Percentiles rank a stretch among this genome's conserved stretches.
These are phyloP conservation scores for Atractiella rhizophila DNA, from an alignment of 768 basidiomycete species.

Conservation along the genomic window DNA sequence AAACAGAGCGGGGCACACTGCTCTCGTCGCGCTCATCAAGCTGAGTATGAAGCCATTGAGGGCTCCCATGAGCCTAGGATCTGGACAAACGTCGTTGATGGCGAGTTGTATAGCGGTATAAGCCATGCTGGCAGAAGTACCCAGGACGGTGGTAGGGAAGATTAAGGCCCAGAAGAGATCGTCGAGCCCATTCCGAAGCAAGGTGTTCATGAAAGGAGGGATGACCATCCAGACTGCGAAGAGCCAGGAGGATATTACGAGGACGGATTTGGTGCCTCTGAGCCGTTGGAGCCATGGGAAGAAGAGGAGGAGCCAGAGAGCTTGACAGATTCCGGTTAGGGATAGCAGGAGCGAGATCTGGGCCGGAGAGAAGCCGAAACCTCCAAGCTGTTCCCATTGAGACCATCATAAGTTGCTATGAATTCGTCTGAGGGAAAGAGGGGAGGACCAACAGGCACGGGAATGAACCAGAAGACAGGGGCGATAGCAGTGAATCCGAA, in stretches of 20 bases:
- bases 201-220: not conserved
- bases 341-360: constrained; percentile 4
- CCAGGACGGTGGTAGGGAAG: not conserved
- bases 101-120: constrained; percentile 1
- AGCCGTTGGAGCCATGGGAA: not conserved
- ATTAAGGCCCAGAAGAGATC: constrained; percentile 4
- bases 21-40: no score
- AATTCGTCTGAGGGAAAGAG: not conserved
- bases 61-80: not conserved
- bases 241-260: not conserved
- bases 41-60: no score
- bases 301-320: constrained; percentile 2
- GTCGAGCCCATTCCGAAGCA: not conserved
- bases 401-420: not conserved
- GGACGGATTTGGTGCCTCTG: not conserved
- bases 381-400: not conserved
- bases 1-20: no score
- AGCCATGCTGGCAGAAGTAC: constrained; percentile 1
- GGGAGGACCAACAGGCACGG: not conserved
- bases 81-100: constrained; percentile 4
- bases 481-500: not conserved
- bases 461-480: constrained; percentile 2
- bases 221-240: not conserved
- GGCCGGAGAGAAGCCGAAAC: not conserved
- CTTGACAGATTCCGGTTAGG: constrained; percentile 1